Conservation (phyloP, 306 rosid species). For the Sechiopsis laciniata region DNA sequence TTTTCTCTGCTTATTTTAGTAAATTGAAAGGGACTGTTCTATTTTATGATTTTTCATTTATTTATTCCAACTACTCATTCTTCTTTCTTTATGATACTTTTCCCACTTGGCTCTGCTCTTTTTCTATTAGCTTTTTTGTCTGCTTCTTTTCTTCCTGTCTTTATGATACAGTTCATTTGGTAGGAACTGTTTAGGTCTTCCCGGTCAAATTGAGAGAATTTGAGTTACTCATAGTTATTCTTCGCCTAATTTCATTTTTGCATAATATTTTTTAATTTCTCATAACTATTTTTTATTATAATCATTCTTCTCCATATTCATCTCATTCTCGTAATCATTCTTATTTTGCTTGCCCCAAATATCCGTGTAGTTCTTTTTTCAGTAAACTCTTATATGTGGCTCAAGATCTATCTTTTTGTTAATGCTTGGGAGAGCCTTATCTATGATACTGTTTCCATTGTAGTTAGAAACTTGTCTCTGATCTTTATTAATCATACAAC, state of each 20-base stretch:
- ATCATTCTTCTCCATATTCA: too few species aligned
- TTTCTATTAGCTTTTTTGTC: background rate
- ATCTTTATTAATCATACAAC: background rate
- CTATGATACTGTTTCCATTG: too few species aligned
- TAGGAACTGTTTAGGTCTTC: too few species aligned
- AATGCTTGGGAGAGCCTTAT: background rate
- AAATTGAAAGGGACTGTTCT: background rate
- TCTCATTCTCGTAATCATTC: too few species aligned
- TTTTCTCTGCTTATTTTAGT: background rate
- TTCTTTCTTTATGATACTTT: too few species aligned
- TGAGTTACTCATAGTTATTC: too few species aligned
- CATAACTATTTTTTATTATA: too few species aligned
- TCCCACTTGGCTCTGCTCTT: background rate
- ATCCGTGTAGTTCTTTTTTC: background rate
- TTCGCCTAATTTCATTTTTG: too few species aligned
- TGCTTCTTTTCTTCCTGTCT: background rate
- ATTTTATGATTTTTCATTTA: background rate
- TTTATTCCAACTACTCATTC: background rate
- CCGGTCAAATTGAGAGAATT: too few species aligned
- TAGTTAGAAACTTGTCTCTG: slow-evolving; percentile 8
- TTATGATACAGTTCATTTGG: slow-evolving; percentile 11
- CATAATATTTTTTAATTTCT: too few species aligned
- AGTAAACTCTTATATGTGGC: slow-evolving; percentile 2
- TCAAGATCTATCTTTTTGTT: slow-evolving; percentile 5
- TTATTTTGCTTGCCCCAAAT: too few species aligned